A percentile compares a stretch with the other conserved stretches of the same genome.
These are phyloP conservation scores for Colletotrichum magnum DNA, from an alignment of 2,329 filamentous ascomycete genomes.

Conservation along the genomic window DNA sequence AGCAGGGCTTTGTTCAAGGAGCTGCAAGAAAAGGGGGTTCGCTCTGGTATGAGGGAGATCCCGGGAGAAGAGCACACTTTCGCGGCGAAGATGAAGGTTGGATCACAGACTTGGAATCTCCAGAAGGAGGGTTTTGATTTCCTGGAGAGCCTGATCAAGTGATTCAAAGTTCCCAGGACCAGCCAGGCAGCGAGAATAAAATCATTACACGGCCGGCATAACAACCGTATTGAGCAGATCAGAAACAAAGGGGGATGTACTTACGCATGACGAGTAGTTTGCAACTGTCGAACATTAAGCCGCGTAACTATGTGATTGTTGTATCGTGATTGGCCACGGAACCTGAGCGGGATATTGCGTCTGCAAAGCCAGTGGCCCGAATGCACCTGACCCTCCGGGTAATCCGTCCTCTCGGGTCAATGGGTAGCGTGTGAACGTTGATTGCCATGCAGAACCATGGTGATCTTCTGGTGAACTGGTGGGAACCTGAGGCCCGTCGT, in stretches of 20 bases:
- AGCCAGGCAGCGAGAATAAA: too few species aligned
- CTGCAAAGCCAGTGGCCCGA: too few species aligned
- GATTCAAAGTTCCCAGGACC: neutral
- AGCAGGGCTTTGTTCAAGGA: constrained; percentile 49
- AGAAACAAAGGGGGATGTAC: neutral
- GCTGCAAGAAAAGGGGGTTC: constrained; percentile 48
- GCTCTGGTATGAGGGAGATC: constrained; percentile 54
- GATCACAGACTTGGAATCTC: constrained; percentile 50
- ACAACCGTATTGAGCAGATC: neutral
- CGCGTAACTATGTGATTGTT: neutral
- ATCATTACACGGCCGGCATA: too few species aligned
- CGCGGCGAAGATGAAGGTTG: constrained; percentile 57
- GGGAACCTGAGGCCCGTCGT: neutral
- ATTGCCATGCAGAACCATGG: neutral
- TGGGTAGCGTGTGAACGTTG: constrained; percentile 3
- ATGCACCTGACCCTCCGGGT: neutral
- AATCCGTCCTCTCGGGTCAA: constrained; percentile 23
- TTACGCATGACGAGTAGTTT: neutral
- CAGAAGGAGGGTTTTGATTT: constrained; percentile 59
- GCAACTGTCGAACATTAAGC: neutral
- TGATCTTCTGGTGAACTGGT: neutral
- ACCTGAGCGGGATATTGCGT: neutral
- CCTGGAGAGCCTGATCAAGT: constrained; percentile 48
- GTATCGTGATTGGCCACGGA: neutral
- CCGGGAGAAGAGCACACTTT: constrained; percentile 60